These are phyloP conservation scores for Serendipita sp. DNA, from an alignment of 768 basidiomycete genomes.

Conservation along the genomic window DNA sequence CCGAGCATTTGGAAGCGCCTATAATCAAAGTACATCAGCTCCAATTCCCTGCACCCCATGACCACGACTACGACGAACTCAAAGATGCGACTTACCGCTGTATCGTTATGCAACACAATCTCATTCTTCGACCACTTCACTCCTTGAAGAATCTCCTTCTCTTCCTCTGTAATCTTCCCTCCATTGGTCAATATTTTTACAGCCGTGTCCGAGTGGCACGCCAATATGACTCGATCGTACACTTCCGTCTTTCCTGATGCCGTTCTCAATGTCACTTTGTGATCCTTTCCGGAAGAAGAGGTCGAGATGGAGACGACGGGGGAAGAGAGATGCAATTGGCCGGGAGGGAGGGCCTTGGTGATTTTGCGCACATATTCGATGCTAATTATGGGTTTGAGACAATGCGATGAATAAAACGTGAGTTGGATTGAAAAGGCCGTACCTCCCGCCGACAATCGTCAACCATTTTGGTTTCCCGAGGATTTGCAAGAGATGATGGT, in stretches of 20 bases:
- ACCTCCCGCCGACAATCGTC: conserved; percentile 62
- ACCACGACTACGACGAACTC: neutral
- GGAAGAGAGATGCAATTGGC: conserved; percentile 43
- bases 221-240: conserved; percentile 61
- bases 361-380: conserved; percentile 53
- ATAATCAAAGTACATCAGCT: neutral
- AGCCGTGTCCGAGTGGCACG: conserved; percentile 55
- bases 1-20: conserved; percentile 53
- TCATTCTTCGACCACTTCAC: conserved; percentile 58
- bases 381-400: conserved; percentile 21
- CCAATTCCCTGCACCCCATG: neutral
- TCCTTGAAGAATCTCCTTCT: conserved; percentile 37
- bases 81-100: conserved; percentile 27
- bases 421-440: conserved; percentile 11
- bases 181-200: conserved; percentile 33
- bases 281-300: neutral
- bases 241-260: conserved; percentile 26
- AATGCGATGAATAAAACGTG: neutral
- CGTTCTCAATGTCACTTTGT: conserved; percentile 31
- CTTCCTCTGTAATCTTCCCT: conserved; percentile 32
- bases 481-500: conserved; percentile 59
- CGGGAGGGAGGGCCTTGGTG: conserved; percentile 34
- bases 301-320: conserved; percentile 35
- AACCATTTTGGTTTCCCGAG: conserved; percentile 57
- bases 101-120: conserved; percentile 50